Percentiles rank a stretch among this genome's conserved stretches.
phyloP scores from a whole-genome alignment of 1,139 yeast genomes.

The Hansenula sp. region DNA sequence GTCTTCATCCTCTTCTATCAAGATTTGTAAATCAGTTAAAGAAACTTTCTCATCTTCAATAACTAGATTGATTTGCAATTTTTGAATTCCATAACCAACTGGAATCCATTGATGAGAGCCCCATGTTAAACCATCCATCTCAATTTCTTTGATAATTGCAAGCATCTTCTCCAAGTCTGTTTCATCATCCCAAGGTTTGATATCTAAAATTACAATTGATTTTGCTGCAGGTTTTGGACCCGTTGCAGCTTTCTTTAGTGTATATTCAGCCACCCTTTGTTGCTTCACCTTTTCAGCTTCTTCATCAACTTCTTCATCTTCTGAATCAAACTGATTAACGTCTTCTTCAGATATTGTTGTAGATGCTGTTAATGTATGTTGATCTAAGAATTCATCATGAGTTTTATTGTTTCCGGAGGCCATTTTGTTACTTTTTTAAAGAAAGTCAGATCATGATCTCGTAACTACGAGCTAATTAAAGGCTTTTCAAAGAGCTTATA shows the following conservation, averaged over 20 bases:
- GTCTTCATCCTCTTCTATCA: slow-evolving; percentile 94
- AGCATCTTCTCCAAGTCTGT: slow-evolving; percentile 87
- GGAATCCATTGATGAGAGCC: slow-evolving; percentile 97
- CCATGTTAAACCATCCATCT: slow-evolving; percentile 93
- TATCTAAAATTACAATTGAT: slow-evolving; percentile 93
- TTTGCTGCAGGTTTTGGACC: slow-evolving; percentile 99
- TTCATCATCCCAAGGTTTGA: slow-evolving; percentile 99
- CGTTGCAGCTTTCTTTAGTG: slow-evolving; percentile 95
- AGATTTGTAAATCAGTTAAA: slow-evolving; percentile 79
- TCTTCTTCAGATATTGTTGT: too few species aligned
- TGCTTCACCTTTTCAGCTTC: slow-evolving; percentile 96
- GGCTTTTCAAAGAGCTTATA: too few species aligned
- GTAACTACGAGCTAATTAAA: too few species aligned
- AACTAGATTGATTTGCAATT: slow-evolving; percentile 97
- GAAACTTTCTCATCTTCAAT: slow-evolving; percentile 96
- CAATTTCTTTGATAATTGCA: slow-evolving; percentile 78
- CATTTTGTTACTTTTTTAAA: too few species aligned
- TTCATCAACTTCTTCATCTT: slow-evolving; percentile 87
- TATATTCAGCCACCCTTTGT: slow-evolving; percentile 95
- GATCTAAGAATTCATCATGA: too few species aligned
- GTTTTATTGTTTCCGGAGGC: too few species aligned
- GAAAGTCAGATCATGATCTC: too few species aligned
- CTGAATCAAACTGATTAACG: slow-evolving; percentile 93
- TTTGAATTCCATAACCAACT: slow-evolving; percentile 99
- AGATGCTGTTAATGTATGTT: too few species aligned